These are phyloP conservation scores for Malania oleifera DNA, from an alignment of 164 flowering plant genomes.

Conservation along the genomic window DNA sequence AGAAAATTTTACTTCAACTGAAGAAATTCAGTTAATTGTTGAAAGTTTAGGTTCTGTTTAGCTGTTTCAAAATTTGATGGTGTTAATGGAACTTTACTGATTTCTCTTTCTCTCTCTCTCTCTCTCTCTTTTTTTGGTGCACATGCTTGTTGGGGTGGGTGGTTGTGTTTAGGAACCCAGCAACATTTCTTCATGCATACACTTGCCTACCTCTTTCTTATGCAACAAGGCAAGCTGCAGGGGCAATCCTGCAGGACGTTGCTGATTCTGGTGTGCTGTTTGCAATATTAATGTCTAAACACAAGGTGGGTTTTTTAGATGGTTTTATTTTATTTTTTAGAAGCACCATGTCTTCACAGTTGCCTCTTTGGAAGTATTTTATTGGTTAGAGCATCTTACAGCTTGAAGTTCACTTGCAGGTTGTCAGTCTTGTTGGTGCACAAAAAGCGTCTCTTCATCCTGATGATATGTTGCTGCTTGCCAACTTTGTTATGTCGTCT, in stretches of 20 bases:
- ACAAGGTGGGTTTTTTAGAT: constrained; percentile 68
- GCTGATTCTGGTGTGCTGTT: constrained; percentile 95
- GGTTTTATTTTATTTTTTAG: constrained; percentile 6
- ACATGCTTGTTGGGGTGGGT: no score
- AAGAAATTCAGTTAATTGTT: no score
- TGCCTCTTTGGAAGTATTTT: background rate
- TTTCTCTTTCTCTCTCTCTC: no score
- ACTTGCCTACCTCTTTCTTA: constrained; percentile 76
- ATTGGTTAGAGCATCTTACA: constrained; percentile 9
- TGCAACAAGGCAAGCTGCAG: constrained; percentile 96
- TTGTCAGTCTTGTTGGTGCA: constrained; percentile 94
- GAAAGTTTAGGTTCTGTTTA: background rate
- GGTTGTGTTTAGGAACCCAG: constrained; percentile 55
- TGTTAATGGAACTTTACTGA: background rate
- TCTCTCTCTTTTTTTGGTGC: no score
- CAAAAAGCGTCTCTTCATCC: constrained; percentile 98
- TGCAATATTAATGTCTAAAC: constrained; percentile 93
- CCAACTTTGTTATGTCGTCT: constrained; percentile 88
- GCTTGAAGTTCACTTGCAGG: constrained; percentile 46
- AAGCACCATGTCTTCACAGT: background rate
- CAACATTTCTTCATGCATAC: constrained; percentile 82
- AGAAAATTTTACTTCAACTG: no score
- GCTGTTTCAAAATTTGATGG: background rate
- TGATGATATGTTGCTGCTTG: constrained; percentile 92
- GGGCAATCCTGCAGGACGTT: constrained; percentile 94